Conservation (phyloP, 768 basidiomycete species). For the Suillus fuscotomentosus region DNA sequence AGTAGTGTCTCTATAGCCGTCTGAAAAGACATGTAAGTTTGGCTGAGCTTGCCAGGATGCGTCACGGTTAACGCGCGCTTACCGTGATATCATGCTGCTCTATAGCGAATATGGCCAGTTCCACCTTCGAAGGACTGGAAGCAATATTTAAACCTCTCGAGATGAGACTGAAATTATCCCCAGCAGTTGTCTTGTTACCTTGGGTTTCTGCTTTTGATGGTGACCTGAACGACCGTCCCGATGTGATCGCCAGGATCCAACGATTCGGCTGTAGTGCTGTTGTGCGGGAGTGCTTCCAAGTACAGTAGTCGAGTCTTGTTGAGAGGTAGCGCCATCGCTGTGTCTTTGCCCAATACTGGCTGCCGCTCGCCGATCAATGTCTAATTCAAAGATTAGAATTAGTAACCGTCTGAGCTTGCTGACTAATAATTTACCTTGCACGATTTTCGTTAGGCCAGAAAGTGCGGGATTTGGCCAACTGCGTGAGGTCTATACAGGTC, state of each 20-base stretch:
- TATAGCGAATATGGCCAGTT: not conserved
- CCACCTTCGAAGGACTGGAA: not conserved
- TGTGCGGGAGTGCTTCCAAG: not conserved
- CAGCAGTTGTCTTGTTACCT: not conserved
- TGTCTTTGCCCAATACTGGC: not conserved
- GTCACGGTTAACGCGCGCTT: not conserved
- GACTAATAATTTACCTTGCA: no score
- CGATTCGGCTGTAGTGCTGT: not conserved
- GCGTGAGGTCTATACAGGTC: no score
- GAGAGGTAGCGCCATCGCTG: not conserved
- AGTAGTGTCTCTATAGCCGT: not conserved
- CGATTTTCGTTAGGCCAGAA: no score
- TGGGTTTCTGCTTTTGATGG: not conserved
- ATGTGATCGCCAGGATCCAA: not conserved
- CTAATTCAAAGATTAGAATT: no score
- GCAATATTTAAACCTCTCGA: no score
- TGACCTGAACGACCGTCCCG: slow-evolving; percentile 2
- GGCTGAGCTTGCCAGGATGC: not conserved
- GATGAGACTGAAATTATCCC: not conserved
- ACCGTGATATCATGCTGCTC: slow-evolving; percentile 1
- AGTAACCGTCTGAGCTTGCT: no score
- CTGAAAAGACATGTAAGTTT: not conserved
- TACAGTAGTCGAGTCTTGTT: not conserved
- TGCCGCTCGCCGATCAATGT: not conserved
- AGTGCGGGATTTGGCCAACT: no score